phyloP scores from a whole-genome alignment of 192 early-diverging fungal genomes.

The Podila verticillata region DNA sequence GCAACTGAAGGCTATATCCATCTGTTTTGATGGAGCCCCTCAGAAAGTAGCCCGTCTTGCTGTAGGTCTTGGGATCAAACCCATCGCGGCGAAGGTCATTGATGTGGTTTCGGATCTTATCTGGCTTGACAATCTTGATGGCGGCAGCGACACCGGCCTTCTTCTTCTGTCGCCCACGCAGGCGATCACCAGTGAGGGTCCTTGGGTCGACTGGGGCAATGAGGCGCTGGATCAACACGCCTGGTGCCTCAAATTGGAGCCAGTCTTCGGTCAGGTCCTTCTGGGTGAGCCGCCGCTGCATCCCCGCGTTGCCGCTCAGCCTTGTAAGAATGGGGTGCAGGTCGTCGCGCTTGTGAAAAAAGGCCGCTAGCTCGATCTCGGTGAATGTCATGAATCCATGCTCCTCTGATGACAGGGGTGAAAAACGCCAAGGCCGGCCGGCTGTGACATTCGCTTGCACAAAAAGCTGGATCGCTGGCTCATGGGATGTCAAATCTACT shows the following conservation, averaged over 20 bases:
- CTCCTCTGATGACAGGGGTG: conserved; percentile 10
- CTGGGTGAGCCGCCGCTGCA: conserved; percentile 6
- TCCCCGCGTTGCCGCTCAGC: background rate
- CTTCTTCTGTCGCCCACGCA: too few species aligned
- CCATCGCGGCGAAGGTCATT: conserved; percentile 6
- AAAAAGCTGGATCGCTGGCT: conserved; percentile 23
- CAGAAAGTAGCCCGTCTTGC: conserved; percentile 19
- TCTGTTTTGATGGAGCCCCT: conserved; percentile 18
- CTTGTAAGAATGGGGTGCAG: conserved; percentile 8
- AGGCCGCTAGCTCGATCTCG: conserved; percentile 6
- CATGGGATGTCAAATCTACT: conserved; percentile 7
- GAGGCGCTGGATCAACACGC: conserved; percentile 9
- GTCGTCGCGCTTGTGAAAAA: conserved; percentile 9
- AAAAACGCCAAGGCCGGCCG: conserved; percentile 12
- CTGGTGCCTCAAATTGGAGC: conserved; percentile 6
- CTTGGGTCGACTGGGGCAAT: conserved; percentile 17
- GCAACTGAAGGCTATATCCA: conserved; percentile 11
- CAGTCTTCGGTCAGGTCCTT: background rate
- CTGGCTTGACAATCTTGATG: conserved; percentile 8
- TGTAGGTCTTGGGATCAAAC: conserved; percentile 18
- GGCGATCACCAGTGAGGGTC: too few species aligned
- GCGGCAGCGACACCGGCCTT: conserved; percentile 9
- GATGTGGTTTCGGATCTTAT: conserved; percentile 11
- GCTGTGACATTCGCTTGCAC: conserved; percentile 18
- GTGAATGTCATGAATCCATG: conserved; percentile 15